A percentile compares a stretch with the other conserved stretches of the same genome.
These are phyloP conservation scores for Corymbia calophylla DNA, from an alignment of 441 rosid genomes.

Conservation along the genomic window DNA sequence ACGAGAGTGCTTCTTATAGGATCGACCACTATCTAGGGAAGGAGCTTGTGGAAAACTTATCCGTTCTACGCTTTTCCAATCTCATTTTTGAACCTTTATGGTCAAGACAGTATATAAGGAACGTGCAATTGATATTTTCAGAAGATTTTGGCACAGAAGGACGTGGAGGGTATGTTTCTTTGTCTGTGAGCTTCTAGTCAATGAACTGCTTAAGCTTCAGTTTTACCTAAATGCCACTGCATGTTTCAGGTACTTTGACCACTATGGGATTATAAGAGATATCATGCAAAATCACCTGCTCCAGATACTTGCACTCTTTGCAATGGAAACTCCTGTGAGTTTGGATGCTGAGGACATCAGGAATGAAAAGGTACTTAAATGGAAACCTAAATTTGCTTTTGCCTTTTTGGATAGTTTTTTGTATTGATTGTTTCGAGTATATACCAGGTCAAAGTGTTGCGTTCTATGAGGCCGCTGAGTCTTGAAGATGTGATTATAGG, in stretches of 20 bases:
- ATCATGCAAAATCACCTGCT: slow-evolving; percentile 99
- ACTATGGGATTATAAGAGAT: slow-evolving; percentile 92
- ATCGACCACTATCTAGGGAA: slow-evolving; percentile 96
- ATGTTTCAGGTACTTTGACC: slow-evolving; percentile 69
- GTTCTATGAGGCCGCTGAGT: slow-evolving; percentile 78
- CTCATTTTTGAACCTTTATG: slow-evolving; percentile 93
- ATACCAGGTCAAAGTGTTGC: slow-evolving; percentile 77
- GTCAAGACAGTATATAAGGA: slow-evolving; percentile 92
- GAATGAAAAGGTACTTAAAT: slow-evolving; percentile 66
- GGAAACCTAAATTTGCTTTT: not conserved
- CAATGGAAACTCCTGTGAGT: slow-evolving; percentile 98
- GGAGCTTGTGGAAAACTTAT: slow-evolving; percentile 94
- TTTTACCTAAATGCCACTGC: not conserved
- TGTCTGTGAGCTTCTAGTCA: not conserved
- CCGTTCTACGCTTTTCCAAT: slow-evolving; percentile 91
- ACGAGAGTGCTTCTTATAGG: slow-evolving; percentile 32
- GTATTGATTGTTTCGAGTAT: not conserved
- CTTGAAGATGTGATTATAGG: slow-evolving; percentile 78
- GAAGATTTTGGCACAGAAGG: slow-evolving; percentile 99
- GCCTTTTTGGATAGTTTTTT: not conserved
- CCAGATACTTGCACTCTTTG: slow-evolving; percentile 90
- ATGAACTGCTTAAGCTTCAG: not conserved
- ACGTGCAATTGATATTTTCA: slow-evolving; percentile 89
- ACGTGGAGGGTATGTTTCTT: slow-evolving; percentile 77
- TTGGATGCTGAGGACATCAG: slow-evolving; percentile 95